Evolutionary conservation across 2,329 filamentous ascomycete genomes (phyloP).

Genomic region (Colletotrichum sp.): DNA sequence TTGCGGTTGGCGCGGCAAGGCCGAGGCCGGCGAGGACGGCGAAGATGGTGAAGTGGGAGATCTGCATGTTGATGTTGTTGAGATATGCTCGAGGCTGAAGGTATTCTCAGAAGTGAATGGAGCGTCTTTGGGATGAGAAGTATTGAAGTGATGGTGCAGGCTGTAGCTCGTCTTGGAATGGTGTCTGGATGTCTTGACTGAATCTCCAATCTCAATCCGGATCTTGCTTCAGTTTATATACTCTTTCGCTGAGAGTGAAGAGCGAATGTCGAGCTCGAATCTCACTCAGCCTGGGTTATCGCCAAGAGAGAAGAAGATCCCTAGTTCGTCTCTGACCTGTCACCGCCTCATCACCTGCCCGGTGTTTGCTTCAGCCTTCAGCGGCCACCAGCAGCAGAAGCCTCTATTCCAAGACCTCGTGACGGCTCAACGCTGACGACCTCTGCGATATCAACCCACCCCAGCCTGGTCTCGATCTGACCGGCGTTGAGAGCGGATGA

Average conservation of each 20-base stretch:
- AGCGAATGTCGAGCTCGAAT: not conserved
- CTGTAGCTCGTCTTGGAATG: not conserved
- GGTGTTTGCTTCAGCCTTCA: not conserved
- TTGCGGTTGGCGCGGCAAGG: not conserved
- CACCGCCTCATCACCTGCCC: not conserved
- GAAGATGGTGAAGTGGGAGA: slow-evolving; percentile 1
- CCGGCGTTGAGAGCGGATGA: not conserved
- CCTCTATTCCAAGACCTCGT: not conserved
- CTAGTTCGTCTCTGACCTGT: not conserved
- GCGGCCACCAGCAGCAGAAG: not conserved
- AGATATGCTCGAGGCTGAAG: not conserved
- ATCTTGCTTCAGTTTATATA: not conserved
- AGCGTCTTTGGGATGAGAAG: not conserved
- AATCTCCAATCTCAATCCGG: not conserved
- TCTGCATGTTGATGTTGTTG: not conserved
- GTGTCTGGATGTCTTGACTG: not conserved
- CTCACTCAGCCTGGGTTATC: not conserved
- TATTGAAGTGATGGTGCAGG: not conserved
- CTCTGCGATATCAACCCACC: not conserved
- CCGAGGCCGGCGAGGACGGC: not conserved
- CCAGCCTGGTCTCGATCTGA: not conserved
- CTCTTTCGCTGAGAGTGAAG: not conserved
- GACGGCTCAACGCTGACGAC: not conserved
- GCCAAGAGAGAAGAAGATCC: not conserved
- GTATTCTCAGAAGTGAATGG: not conserved